A percentile compares a stretch with the other conserved stretches of the same genome.
Evolutionary conservation across 176 grass and related monocot species (phyloP).

Genomic region (Oryza brachyantha): DNA sequence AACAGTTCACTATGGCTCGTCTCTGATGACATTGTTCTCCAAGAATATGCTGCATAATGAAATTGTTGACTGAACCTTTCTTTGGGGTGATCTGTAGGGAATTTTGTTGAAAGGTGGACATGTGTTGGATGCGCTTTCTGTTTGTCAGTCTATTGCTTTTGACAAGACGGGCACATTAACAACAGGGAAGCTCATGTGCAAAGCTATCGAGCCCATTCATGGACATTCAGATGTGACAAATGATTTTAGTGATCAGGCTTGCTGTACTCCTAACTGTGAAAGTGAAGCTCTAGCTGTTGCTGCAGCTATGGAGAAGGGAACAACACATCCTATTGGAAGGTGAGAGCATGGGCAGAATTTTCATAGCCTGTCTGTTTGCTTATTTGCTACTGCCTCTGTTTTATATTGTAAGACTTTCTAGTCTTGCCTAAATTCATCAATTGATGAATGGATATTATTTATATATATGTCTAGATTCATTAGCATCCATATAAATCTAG

Average conservation of each 20-base stretch:
- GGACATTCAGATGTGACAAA: slow-evolving; percentile 50
- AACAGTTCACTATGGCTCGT: neutral
- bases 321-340: slow-evolving; percentile 99
- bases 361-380: neutral
- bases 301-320: slow-evolving; percentile 97
- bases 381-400: no score
- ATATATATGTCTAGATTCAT: no score
- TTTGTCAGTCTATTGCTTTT: slow-evolving; percentile 94
- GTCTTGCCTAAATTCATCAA: no score
- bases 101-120: slow-evolving; percentile 97
- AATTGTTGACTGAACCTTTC: slow-evolving; percentile 12
- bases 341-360: slow-evolving; percentile 27
- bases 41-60: slow-evolving; percentile 11
- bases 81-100: slow-evolving; percentile 59
- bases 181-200: slow-evolving; percentile 95
- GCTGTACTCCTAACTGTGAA: slow-evolving; percentile 91
- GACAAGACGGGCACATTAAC: slow-evolving; percentile 98
- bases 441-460: no score
- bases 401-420: no score
- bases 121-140: slow-evolving; percentile 88
- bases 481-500: no score
- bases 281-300: slow-evolving; percentile 96
- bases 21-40: slow-evolving; percentile 25
- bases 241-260: slow-evolving; percentile 49
- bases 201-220: slow-evolving; percentile 96